Evolutionary conservation across 305 asterid species (phyloP).

Genomic region (Solanum aculeatissimum): DNA sequence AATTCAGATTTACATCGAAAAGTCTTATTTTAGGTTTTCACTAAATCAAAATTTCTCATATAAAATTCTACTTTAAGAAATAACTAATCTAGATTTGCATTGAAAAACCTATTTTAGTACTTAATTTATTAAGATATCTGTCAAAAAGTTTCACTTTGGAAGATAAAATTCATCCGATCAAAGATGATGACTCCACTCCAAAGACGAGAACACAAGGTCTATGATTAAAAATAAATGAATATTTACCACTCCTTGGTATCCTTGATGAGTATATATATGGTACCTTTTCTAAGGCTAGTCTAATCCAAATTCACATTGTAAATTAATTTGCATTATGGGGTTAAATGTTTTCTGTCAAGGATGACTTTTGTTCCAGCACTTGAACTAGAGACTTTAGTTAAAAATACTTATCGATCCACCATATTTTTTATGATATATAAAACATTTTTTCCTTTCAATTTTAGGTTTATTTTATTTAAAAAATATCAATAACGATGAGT

Average conservation of each 20-base stretch:
- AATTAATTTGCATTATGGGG: neutral
- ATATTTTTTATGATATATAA: neutral
- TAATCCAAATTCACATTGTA: neutral
- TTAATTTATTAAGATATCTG: no score
- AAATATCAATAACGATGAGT: neutral
- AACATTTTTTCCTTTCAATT: neutral
- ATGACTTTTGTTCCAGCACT: neutral
- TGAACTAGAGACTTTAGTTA: neutral
- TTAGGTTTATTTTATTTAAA: neutral
- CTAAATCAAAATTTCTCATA: no score
- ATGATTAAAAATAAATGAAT: neutral
- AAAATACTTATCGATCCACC: neutral
- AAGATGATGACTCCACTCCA: neutral
- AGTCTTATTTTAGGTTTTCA: neutral
- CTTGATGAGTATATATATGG: neutral
- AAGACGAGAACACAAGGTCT: neutral
- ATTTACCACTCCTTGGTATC: neutral
- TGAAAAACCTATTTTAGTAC: neutral
- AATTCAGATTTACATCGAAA: neutral
- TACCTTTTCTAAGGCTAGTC: neutral
- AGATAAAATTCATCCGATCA: neutral
- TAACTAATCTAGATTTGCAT: neutral
- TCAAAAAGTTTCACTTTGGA: no score
- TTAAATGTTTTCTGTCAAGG: neutral
- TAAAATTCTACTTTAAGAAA: no score